Conservation (phyloP, 805 yeast genomes). For the Priceomyces fermenticarens region DNA sequence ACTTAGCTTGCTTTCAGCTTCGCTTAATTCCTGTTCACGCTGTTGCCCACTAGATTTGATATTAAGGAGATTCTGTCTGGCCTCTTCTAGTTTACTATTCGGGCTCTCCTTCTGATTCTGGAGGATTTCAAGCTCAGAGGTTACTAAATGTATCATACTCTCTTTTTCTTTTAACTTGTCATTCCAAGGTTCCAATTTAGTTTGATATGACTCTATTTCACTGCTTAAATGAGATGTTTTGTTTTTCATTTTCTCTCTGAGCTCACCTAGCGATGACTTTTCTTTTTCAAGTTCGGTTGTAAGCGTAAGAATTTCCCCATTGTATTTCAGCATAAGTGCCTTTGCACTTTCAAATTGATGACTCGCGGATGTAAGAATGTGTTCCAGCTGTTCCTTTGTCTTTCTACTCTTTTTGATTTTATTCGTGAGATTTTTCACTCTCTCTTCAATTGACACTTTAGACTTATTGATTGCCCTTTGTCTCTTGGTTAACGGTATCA, state of each 20-base stretch:
- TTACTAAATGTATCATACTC: slow-evolving; percentile 61
- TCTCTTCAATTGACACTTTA: slow-evolving; percentile 73
- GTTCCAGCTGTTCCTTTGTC: slow-evolving; percentile 45
- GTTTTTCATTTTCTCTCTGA: slow-evolving; percentile 63
- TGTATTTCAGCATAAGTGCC: slow-evolving; percentile 42
- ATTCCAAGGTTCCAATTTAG: slow-evolving; percentile 79
- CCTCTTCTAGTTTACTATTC: slow-evolving; percentile 41
- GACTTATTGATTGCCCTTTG: slow-evolving; percentile 41
- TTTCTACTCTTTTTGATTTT: slow-evolving; percentile 62
- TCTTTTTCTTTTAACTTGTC: slow-evolving; percentile 61
- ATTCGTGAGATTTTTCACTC: slow-evolving; percentile 58
- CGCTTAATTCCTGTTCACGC: slow-evolving; percentile 44
- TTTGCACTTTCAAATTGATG: slow-evolving; percentile 45
- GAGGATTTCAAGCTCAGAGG: slow-evolving; percentile 62
- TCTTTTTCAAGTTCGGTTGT: slow-evolving; percentile 49
- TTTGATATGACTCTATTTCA: slow-evolving; percentile 62
- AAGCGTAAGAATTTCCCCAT: slow-evolving; percentile 44
- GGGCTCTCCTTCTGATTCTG: slow-evolving; percentile 43
- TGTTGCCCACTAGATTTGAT: slow-evolving; percentile 48
- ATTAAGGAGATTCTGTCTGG: slow-evolving; percentile 42
- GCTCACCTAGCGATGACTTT: slow-evolving; percentile 53
- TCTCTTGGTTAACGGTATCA: slow-evolving; percentile 19
- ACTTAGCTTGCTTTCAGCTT: slow-evolving; percentile 46
- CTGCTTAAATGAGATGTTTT: slow-evolving; percentile 69
- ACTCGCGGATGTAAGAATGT: slow-evolving; percentile 43